phyloP scores from a whole-genome alignment of 2,329 filamentous ascomycete species.

The Dryadomyces quercivorus region DNA sequence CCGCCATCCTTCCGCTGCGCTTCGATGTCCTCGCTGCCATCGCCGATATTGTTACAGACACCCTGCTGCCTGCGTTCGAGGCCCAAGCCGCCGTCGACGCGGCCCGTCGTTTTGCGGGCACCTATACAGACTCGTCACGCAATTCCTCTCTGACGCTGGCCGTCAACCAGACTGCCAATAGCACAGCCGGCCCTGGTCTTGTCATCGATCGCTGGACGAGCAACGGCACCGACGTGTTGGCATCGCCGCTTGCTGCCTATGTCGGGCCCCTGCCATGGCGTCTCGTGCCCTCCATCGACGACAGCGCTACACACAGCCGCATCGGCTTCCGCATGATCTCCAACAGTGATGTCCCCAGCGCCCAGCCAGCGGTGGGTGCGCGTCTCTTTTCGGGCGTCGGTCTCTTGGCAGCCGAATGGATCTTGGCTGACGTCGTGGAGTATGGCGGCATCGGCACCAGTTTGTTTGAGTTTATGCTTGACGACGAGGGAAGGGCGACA shows the following conservation, averaged over 20 bases:
- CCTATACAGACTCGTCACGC: constrained; percentile 20
- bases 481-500: neutral
- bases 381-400: constrained; percentile 2
- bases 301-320: constrained; percentile 20
- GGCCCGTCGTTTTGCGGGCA: constrained; percentile 19
- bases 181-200: constrained; percentile 22
- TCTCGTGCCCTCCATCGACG: constrained; percentile 20
- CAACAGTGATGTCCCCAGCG: constrained; percentile 18
- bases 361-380: neutral
- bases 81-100: constrained; percentile 26
- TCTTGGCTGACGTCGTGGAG: constrained; percentile 22
- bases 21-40: constrained; percentile 3
- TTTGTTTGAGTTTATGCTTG: neutral
- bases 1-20: neutral
- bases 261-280: constrained; percentile 3
- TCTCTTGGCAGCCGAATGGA: constrained; percentile 1
- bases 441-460: neutral
- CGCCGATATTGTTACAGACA: constrained; percentile 19
- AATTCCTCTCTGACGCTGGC: constrained; percentile 23
- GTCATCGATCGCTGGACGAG: constrained; percentile 25
- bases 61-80: constrained; percentile 29
- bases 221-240: constrained; percentile 26
- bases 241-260: constrained; percentile 8
- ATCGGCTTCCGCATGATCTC: constrained; percentile 22
- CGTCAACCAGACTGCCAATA: constrained; percentile 17